phyloP scores from a whole-genome alignment of 331 rosid genomes.

The Stylosanthes scabra region DNA sequence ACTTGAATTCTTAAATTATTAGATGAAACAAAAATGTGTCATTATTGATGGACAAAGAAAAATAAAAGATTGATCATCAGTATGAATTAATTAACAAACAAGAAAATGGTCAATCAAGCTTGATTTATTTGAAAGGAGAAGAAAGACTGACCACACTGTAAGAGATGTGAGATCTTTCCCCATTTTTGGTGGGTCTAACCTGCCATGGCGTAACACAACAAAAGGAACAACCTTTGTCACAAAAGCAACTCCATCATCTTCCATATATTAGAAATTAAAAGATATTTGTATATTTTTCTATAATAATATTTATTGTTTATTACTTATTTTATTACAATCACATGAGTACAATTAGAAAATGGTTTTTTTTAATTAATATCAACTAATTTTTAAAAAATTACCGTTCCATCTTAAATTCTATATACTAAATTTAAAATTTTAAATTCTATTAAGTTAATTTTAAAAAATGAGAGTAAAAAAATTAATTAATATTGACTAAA shows the following conservation, averaged over 20 bases:
- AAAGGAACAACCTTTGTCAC: slow-evolving; percentile 46
- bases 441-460: too few relatives aligned
- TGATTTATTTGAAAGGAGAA: slow-evolving; percentile 27
- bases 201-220: slow-evolving; percentile 52
- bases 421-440: too few relatives aligned
- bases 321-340: too few relatives aligned
- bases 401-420: too few relatives aligned
- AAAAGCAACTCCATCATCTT: slow-evolving; percentile 36
- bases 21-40: slow-evolving; percentile 24
- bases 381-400: too few relatives aligned
- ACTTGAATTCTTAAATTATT: slow-evolving; percentile 22
- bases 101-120: neutral
- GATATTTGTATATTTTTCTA: too few relatives aligned
- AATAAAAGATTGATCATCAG: slow-evolving; percentile 20
- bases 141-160: slow-evolving; percentile 33
- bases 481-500: too few relatives aligned
- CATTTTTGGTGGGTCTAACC: slow-evolving; percentile 43
- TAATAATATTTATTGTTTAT: too few relatives aligned
- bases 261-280: neutral
- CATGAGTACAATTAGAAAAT: too few relatives aligned
- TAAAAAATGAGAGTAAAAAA: too few relatives aligned
- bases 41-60: slow-evolving; percentile 25
- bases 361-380: too few relatives aligned
- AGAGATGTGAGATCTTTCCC: slow-evolving; percentile 7
- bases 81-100: slow-evolving; percentile 16